Evolutionary conservation across 495 filamentous ascomycete species (phyloP).

Genomic region (Corynascus novoguineensis): DNA sequence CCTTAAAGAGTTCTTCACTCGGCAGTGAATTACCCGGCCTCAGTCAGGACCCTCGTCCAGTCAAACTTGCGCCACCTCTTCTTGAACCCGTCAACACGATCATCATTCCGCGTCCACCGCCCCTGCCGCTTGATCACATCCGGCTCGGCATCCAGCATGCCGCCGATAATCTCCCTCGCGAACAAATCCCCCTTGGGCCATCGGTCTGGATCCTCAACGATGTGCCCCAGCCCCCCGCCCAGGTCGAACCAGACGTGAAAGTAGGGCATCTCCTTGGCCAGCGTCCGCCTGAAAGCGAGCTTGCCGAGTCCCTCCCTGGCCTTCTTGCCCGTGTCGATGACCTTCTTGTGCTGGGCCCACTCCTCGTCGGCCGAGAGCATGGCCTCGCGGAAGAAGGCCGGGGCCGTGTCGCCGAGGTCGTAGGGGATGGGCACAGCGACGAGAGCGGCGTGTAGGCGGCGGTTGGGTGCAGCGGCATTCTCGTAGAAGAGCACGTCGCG

Average conservation of each 20-base stretch:
- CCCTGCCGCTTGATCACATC: conserved; percentile 89
- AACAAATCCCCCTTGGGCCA: conserved; percentile 96
- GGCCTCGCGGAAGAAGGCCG: conserved; percentile 93
- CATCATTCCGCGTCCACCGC: conserved; percentile 72
- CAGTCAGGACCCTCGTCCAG: conserved; percentile 79
- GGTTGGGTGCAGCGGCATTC: conserved; percentile 77
- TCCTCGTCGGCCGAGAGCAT: conserved; percentile 83
- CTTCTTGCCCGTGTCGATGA: conserved; percentile 80
- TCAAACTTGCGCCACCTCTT: conserved; percentile 89
- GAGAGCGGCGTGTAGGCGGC: conserved; percentile 79
- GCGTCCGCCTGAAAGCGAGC: conserved; percentile 69
- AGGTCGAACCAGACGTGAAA: conserved; percentile 96
- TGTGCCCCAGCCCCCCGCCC: conserved; percentile 86
- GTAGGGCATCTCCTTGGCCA: conserved; percentile 97
- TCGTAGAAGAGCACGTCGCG: conserved; percentile 96
- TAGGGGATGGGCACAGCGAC: conserved; percentile 81
- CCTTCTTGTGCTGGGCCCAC: conserved; percentile 90
- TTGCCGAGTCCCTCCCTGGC: conserved; percentile 66
- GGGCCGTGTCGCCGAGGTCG: conserved; percentile 79
- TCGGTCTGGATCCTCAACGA: conserved; percentile 78
- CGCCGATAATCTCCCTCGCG: conserved; percentile 84
- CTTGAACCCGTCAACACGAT: conserved; percentile 70
- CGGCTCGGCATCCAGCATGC: conserved; percentile 81
- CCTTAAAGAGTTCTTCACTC: no score
- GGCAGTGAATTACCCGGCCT: conserved; percentile 16